These are phyloP conservation scores for Saccharomycopsis javanensis DNA, from an alignment of 805 yeast genomes.

Conservation along the genomic window DNA sequence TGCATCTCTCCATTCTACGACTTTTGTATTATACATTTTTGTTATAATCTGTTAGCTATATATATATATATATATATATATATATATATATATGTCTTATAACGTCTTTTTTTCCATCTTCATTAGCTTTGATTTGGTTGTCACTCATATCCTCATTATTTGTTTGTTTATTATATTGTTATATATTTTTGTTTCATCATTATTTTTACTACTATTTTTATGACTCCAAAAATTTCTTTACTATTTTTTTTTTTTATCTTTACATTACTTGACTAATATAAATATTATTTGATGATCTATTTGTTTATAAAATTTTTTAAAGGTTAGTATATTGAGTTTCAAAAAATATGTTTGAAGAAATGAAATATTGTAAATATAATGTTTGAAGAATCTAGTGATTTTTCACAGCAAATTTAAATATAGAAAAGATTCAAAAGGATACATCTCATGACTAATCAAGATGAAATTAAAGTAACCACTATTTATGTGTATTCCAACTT, in stretches of 20 bases:
- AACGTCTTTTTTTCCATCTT: neutral
- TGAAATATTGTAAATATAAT: too few species aligned
- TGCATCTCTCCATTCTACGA: neutral
- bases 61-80: neutral
- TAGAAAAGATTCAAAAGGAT: too few species aligned
- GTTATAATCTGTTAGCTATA: neutral
- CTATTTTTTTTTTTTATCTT: neutral
- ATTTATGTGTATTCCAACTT: too few species aligned
- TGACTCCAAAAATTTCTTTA: neutral
- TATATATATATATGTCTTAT: neutral
- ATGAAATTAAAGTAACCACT: too few species aligned
- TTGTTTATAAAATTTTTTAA: neutral
- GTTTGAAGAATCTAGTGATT: too few species aligned
- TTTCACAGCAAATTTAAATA: too few species aligned
- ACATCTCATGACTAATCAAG: too few species aligned
- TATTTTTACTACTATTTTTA: neutral
- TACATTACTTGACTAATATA: neutral
- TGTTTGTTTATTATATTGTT: neutral
- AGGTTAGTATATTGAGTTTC: too few species aligned
- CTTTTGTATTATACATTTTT: neutral
- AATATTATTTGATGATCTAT: neutral
- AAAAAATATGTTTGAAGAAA: too few species aligned
- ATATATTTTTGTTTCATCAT: neutral
- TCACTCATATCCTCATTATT: constrained; percentile 1
- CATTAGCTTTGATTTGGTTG: neutral